Base-by-base conservation (phyloP, 768 basidiomycete species). In the Tylopilus felleus region DNA sequence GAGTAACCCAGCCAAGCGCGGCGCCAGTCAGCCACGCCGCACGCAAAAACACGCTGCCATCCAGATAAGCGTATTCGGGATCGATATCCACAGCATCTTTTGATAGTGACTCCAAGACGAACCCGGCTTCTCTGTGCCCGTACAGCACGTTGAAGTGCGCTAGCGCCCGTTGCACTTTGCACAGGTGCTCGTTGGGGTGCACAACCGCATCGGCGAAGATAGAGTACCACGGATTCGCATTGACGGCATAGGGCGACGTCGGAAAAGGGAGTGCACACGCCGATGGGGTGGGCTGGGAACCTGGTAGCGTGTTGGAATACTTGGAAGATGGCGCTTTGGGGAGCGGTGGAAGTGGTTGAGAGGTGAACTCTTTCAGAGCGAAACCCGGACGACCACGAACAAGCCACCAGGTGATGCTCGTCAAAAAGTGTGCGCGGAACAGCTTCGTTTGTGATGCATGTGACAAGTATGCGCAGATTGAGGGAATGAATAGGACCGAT, bases 21-120 rank as follows among this genome's bases (percentile, higher is more conserved):
- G 76, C 71, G 22, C 74, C 72, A 5, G 80, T 81, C 62, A 85
- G 58, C 53, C 77, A 76, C 5, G 84, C 85, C 0, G 73, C 72
- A 42, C 85, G 73, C 35, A 85, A 59, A 63, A 90, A 90, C 45
- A 90, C 60, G 17, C 79, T 80, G 9, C 86, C 86, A 63, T 88
- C 86, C 12, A 81, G 60, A 31, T 64, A 64, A 2, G 58, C 69
- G n/a, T 79, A 84, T 14, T 74, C 71, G 40, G 85, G 67, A 47
- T 80, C 72, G 13, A 75, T 75, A 1, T 61, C 61, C 25, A 68
- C 60, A 47, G 55, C 57, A 13, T 67, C 66, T 28, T 60, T 63
- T 25, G 36, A 45, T 9, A 69, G 47, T 2, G 60, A 59, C 1
- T 63, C 59, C 23, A 71, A 35, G 13, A 68, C 62, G 41, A 73